A percentile compares a stretch with the other conserved stretches of the same genome.
phyloP scores from a whole-genome alignment of 129 eudicot species.

The Calendula officinalis region DNA sequence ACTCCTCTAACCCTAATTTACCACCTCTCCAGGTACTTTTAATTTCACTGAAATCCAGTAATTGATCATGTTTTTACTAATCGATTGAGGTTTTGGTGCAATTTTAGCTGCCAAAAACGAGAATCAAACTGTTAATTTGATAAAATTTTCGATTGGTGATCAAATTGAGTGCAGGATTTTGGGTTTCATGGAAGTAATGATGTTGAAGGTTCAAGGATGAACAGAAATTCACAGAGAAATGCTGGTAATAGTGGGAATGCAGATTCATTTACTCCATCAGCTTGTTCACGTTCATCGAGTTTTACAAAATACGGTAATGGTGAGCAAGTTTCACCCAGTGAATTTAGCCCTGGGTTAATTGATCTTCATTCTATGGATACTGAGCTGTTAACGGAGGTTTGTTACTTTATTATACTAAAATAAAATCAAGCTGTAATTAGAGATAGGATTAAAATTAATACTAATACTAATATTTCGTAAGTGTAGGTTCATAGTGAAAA shows the following conservation, averaged over 20 bases:
- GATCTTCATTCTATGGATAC: conserved; percentile 87
- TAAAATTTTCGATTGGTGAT: conserved; percentile 10
- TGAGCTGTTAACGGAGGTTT: conserved; percentile 81
- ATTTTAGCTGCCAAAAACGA: not conserved
- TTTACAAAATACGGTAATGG: conserved; percentile 50
- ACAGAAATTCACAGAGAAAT: conserved; percentile 45
- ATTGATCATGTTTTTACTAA: too few relatives aligned
- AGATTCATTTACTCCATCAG: conserved; percentile 44
- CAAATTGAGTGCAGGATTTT: conserved; percentile 41
- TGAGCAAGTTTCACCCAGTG: conserved; percentile 47
- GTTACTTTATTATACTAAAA: not conserved
- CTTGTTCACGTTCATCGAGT: conserved; percentile 35
- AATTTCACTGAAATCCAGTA: too few relatives aligned
- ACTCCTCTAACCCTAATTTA: conserved; percentile 48
- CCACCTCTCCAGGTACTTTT: conserved; percentile 31
- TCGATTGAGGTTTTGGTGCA: conserved; percentile 2
- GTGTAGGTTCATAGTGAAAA: conserved; percentile 48
- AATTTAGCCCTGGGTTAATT: conserved; percentile 75
- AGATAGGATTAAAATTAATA: not conserved
- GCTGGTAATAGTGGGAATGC: conserved; percentile 43
- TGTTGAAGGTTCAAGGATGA: conserved; percentile 35
- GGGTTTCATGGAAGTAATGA: conserved; percentile 45
- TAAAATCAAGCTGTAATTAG: too few relatives aligned
- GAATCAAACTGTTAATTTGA: not conserved
- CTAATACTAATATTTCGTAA: conserved; percentile 20